Percentiles rank a stretch among this genome's conserved stretches.
Evolutionary conservation across 2,329 filamentous ascomycete species (phyloP).

Genomic region (Colletotrichum lindemuthianum): DNA sequence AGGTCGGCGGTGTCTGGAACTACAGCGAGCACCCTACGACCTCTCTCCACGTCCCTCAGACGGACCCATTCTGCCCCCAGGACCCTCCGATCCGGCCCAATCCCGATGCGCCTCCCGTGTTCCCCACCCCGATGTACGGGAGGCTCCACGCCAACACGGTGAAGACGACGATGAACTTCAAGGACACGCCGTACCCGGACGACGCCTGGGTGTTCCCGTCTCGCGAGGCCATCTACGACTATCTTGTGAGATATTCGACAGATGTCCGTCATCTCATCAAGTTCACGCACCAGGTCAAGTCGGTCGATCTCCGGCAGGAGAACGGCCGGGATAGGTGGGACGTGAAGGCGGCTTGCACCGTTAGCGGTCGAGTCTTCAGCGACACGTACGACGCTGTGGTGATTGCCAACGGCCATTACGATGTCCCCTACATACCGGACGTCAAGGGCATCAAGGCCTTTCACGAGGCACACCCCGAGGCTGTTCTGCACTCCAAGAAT

Average conservation of each 20-base stretch:
- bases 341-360: conserved; percentile 63
- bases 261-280: conserved; percentile 74
- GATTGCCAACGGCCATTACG: conserved; percentile 80
- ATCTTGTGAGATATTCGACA: conserved; percentile 77
- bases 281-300: conserved; percentile 77
- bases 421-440: conserved; percentile 72
- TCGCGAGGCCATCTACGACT: conserved; percentile 75
- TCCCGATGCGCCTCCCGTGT: conserved; percentile 61
- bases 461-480: conserved; percentile 64
- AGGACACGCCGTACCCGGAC: conserved; percentile 72
- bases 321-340: conserved; percentile 66
- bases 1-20: conserved; percentile 87
- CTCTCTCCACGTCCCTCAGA: conserved; percentile 71
- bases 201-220: conserved; percentile 78
- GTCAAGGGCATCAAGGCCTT: conserved; percentile 70
- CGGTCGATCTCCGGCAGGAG: conserved; percentile 54
- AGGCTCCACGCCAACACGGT: conserved; percentile 89
- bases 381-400: conserved; percentile 78
- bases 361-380: conserved; percentile 50
- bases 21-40: conserved; percentile 67
- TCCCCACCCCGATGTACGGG: conserved; percentile 87
- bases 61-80: conserved; percentile 68
- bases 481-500: conserved; percentile 80
- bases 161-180: conserved; percentile 81
- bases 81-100: conserved; percentile 69